Percentiles rank a stretch among this genome's conserved stretches.
Conservation (phyloP, 345 rosid genomes). For the Citrus glauca region DNA sequence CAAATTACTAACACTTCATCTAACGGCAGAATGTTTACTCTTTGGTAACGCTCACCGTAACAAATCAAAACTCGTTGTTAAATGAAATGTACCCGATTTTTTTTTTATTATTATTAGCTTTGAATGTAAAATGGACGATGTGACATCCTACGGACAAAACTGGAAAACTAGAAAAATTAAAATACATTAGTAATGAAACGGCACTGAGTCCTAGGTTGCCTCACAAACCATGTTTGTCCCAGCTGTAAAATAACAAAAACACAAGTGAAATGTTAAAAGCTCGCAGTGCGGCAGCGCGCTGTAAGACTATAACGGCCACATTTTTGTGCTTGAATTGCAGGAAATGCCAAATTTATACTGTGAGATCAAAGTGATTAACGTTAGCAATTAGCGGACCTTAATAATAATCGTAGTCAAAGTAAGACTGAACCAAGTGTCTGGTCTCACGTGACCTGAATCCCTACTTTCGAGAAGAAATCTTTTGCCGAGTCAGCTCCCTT, state of each 20-base stretch:
- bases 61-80: background rate
- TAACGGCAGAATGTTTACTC: background rate
- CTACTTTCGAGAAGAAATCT: constrained; percentile 23
- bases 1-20: background rate
- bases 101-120: background rate
- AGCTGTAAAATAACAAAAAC: constrained; percentile 19
- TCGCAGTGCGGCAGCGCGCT: background rate
- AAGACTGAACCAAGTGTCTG: constrained; percentile 26
- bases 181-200: background rate
- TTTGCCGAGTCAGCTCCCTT: constrained; percentile 32
- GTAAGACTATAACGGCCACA: constrained; percentile 16
- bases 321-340: too few species aligned
- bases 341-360: constrained; percentile 22
- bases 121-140: background rate
- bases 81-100: background rate
- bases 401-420: constrained; percentile 32
- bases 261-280: constrained; percentile 12
- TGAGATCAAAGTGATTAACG: background rate
- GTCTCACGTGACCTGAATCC: constrained; percentile 46
- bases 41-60: background rate
- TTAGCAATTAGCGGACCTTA: constrained; percentile 10
- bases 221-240: constrained; percentile 30
- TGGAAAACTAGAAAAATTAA: background rate
- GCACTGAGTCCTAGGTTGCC: constrained; percentile 30
- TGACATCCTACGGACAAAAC: background rate